Evolutionary conservation across 257 asterid species (phyloP).

Genomic region (Nicotiana tabacum): DNA sequence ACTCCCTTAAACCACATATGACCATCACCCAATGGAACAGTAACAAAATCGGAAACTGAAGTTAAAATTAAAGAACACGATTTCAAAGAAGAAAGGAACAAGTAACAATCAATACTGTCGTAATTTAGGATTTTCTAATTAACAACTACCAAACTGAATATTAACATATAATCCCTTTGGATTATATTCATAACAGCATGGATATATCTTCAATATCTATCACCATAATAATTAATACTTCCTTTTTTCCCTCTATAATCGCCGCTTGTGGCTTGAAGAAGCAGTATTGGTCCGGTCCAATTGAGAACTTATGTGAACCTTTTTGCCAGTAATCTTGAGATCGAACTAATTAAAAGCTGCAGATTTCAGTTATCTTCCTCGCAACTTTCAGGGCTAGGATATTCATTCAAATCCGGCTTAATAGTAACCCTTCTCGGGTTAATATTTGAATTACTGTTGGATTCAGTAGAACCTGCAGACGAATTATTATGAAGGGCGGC

Average conservation of each 20-base stretch:
- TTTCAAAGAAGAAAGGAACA: background rate
- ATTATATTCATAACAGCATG: slow-evolving; percentile 18
- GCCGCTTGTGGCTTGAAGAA: background rate
- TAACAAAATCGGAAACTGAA: background rate
- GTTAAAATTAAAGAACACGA: background rate
- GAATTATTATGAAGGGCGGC: slow-evolving; percentile 7
- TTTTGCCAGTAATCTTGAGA: background rate
- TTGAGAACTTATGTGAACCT: too few species aligned
- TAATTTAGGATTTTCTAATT: background rate
- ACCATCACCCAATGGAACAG: slow-evolving; percentile 15
- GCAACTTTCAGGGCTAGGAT: slow-evolving; percentile 62
- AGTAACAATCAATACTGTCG: background rate
- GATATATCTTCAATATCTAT: background rate
- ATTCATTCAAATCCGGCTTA: slow-evolving; percentile 81
- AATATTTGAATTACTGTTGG: background rate
- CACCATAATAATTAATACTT: background rate
- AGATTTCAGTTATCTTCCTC: slow-evolving; percentile 45
- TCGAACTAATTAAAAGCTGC: too few species aligned
- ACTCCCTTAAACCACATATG: background rate
- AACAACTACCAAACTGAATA: slow-evolving; percentile 12
- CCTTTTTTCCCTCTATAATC: background rate
- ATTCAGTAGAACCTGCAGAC: background rate
- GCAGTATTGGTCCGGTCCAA: background rate
- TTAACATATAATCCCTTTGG: slow-evolving; percentile 38
- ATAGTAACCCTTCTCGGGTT: slow-evolving; percentile 26